A percentile compares a stretch with the other conserved stretches of the same genome.
Evolutionary conservation across 305 asterid species (phyloP).

Genomic region (Fraxinus dipetala): DNA sequence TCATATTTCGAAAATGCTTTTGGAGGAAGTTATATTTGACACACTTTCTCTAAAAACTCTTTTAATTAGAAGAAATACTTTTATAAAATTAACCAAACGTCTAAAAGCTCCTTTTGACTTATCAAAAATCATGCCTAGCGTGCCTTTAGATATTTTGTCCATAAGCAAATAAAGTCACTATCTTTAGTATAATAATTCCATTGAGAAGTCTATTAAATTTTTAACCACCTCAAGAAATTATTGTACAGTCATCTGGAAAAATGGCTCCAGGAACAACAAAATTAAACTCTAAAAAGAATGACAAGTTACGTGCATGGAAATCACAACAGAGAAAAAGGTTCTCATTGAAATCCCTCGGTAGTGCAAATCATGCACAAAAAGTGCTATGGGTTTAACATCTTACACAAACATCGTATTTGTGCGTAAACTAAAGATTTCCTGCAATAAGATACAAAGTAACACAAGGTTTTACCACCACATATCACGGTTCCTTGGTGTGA

Average conservation of each 20-base stretch:
- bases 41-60: no score
- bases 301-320: neutral
- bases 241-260: neutral
- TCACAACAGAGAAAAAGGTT: neutral
- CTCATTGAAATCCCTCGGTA: neutral
- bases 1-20: no score
- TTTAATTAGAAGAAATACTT: neutral
- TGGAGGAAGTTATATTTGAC: no score
- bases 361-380: neutral
- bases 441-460: neutral
- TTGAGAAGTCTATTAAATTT: neutral
- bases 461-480: neutral
- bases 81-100: neutral
- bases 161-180: neutral
- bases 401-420: neutral
- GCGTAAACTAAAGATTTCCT: neutral
- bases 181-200: neutral
- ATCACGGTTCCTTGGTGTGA: neutral
- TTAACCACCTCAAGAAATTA: neutral
- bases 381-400: neutral
- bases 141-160: neutral
- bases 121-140: neutral
- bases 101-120: no score
- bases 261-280: neutral
- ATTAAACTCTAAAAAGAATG: slow-evolving; percentile 1